Conservation (phyloP, 1,284 basidiomycete genomes). For the Phellopilus nigrolimitatus region DNA sequence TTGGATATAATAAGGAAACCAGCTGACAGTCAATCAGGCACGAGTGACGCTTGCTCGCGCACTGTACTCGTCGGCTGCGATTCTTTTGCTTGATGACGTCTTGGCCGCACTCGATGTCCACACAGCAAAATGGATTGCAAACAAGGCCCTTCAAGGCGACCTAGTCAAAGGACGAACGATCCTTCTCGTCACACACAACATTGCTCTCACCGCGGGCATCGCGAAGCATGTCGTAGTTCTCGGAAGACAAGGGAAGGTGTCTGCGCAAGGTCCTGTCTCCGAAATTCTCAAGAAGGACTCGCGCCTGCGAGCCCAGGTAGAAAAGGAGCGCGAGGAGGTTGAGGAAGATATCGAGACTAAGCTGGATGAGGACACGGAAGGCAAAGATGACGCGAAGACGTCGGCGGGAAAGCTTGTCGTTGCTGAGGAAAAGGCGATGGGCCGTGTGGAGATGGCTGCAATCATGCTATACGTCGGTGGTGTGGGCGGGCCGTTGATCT, state of each 20-base stretch:
- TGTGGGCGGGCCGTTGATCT: slow-evolving; percentile 20
- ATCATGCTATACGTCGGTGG: slow-evolving; percentile 15
- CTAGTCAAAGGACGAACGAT: slow-evolving; percentile 39
- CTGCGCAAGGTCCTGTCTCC: slow-evolving; percentile 24
- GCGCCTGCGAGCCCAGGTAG: slow-evolving; percentile 21
- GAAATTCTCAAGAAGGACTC: slow-evolving; percentile 27
- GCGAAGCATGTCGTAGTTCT: slow-evolving; percentile 37
- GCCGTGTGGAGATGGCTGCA: slow-evolving; percentile 32
- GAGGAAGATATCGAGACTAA: slow-evolving; percentile 18
- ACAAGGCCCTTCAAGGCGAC: slow-evolving; percentile 37
- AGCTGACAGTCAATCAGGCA: too few relatives aligned
- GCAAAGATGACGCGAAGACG: slow-evolving; percentile 15
- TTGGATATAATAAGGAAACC: too few relatives aligned
- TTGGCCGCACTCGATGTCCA: slow-evolving; percentile 42
- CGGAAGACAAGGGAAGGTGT: slow-evolving; percentile 26
- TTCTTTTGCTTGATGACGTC: too few relatives aligned
- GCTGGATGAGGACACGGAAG: slow-evolving; percentile 2
- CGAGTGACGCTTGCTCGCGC: too few relatives aligned
- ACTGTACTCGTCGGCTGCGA: too few relatives aligned
- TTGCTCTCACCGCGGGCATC: slow-evolving; percentile 35
- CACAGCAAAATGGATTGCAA: slow-evolving; percentile 41
- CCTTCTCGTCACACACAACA: slow-evolving; percentile 41
- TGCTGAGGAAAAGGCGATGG: slow-evolving; percentile 40
- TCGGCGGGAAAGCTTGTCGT: slow-evolving; percentile 32
- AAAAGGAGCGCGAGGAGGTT: slow-evolving; percentile 19